Conservation (phyloP, 108 stramenopile species). For the Schizochytrium sp. region DNA sequence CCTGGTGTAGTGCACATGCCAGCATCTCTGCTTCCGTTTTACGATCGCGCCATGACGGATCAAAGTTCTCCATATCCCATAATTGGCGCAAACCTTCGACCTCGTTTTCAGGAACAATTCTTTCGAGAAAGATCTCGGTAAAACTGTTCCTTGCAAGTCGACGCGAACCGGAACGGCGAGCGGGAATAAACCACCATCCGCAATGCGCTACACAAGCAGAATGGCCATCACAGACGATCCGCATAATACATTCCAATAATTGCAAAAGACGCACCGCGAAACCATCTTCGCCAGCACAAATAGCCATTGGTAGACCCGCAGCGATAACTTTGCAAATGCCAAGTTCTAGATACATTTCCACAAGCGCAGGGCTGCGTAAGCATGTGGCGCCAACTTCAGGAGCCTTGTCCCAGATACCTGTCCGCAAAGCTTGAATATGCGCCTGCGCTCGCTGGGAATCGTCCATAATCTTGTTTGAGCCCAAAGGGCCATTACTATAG, state of each 20-base stretch:
- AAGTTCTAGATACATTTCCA: slow-evolving; percentile 9
- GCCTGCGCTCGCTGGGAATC: slow-evolving; percentile 37
- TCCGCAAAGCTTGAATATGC: slow-evolving; percentile 21
- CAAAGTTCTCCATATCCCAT: slow-evolving; percentile 53
- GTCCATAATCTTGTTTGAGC: slow-evolving; percentile 27
- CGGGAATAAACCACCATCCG: slow-evolving; percentile 60
- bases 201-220: background rate
- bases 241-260: slow-evolving; percentile 51
- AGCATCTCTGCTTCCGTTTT: slow-evolving; percentile 59
- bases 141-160: slow-evolving; percentile 32
- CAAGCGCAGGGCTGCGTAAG: background rate
- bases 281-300: slow-evolving; percentile 52
- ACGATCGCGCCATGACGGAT: slow-evolving; percentile 51
- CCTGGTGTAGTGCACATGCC: slow-evolving; percentile 16
- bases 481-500: no score
- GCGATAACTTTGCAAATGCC: slow-evolving; percentile 16
- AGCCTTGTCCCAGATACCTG: slow-evolving; percentile 52
- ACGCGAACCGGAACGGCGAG: background rate
- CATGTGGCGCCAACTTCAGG: slow-evolving; percentile 48
- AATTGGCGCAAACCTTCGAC: slow-evolving; percentile 42
- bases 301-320: slow-evolving; percentile 38
- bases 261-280: slow-evolving; percentile 42
- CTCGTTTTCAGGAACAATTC: slow-evolving; percentile 47
- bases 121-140: slow-evolving; percentile 38
- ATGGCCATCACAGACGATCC: slow-evolving; percentile 45